These are phyloP conservation scores for Verticillium isaacii DNA, from an alignment of 2,329 filamentous ascomycete species.

Conservation along the genomic window DNA sequence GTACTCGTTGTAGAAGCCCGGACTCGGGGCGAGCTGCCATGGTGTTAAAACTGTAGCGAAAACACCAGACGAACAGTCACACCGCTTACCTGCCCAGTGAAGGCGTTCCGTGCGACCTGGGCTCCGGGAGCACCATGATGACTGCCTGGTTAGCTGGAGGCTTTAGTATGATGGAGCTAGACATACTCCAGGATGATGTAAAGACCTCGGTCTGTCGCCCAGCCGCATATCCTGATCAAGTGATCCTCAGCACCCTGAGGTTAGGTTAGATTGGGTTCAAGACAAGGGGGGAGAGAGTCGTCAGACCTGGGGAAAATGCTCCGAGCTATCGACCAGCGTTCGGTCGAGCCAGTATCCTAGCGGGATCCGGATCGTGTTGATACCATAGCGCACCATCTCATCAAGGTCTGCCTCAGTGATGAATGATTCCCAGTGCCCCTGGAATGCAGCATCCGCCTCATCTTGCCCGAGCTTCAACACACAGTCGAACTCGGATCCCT, in stretches of 20 bases:
- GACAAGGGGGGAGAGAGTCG: background rate
- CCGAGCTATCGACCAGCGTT: slow-evolving; percentile 40
- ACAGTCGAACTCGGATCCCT: slow-evolving; percentile 48
- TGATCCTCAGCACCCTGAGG: slow-evolving; percentile 36
- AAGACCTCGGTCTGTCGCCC: slow-evolving; percentile 41
- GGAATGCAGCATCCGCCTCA: slow-evolving; percentile 39
- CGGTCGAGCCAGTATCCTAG: slow-evolving; percentile 53
- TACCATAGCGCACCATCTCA: slow-evolving; percentile 41
- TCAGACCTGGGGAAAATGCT: slow-evolving; percentile 39
- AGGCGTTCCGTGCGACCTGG: slow-evolving; percentile 38
- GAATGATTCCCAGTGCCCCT: slow-evolving; percentile 45
- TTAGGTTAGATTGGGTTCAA: background rate
- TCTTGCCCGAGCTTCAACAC: slow-evolving; percentile 41
- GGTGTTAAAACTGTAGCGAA: background rate
- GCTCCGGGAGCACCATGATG: slow-evolving; percentile 47
- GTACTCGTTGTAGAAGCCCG: slow-evolving; percentile 52
- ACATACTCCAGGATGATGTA: slow-evolving; percentile 45
- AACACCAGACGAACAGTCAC: too few relatives aligned
- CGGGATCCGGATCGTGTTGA: slow-evolving; percentile 51
- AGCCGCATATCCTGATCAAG: slow-evolving; percentile 39
- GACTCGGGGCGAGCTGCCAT: slow-evolving; percentile 11
- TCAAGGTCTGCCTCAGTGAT: slow-evolving; percentile 43
- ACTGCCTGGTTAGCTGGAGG: background rate
- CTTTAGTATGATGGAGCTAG: background rate
- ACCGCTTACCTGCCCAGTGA: slow-evolving; percentile 35